These are phyloP conservation scores for Neotropicomus parvogracilis DNA, from an alignment of 1,284 basidiomycete species.

Conservation along the genomic window DNA sequence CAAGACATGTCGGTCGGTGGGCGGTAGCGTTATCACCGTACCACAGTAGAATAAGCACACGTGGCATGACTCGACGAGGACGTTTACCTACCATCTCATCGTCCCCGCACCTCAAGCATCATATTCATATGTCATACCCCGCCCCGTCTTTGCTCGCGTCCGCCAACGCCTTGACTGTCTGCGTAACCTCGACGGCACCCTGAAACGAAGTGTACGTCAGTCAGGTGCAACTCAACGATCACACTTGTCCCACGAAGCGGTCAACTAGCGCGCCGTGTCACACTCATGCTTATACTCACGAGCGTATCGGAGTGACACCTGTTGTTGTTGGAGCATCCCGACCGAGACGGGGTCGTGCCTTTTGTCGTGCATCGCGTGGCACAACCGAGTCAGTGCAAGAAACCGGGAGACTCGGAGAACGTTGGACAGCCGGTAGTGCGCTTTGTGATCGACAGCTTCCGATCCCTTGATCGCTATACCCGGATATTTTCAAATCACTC, in stretches of 20 bases:
- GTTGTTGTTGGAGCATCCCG: conserved; percentile 39
- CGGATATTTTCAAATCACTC: conserved; percentile 70
- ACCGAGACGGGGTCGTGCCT: conserved; percentile 50
- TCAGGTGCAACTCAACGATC: too few relatives aligned
- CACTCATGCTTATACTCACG: too few relatives aligned
- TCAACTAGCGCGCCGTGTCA: too few relatives aligned
- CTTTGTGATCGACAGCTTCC: conserved; percentile 57
- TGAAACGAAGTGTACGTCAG: conserved; percentile 23
- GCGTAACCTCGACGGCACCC: conserved; percentile 51
- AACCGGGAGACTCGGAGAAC: too few relatives aligned
- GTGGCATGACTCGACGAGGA: too few relatives aligned
- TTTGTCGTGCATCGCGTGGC: background rate
- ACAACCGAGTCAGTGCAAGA: background rate
- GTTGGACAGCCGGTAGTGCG: too few relatives aligned
- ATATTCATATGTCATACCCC: too few relatives aligned
- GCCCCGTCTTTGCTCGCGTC: conserved; percentile 43
- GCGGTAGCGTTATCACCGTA: too few relatives aligned
- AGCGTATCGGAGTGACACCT: conserved; percentile 66
- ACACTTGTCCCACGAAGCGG: too few relatives aligned
- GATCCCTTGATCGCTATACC: conserved; percentile 53
- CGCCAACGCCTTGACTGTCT: conserved; percentile 47
- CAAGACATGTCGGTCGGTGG: too few relatives aligned
- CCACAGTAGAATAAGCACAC: too few relatives aligned
- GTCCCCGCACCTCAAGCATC: background rate
- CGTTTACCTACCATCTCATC: too few relatives aligned